Base-by-base conservation (phyloP, 2,329 filamentous ascomycete species). In the Karstenula rhodostoma region DNA sequence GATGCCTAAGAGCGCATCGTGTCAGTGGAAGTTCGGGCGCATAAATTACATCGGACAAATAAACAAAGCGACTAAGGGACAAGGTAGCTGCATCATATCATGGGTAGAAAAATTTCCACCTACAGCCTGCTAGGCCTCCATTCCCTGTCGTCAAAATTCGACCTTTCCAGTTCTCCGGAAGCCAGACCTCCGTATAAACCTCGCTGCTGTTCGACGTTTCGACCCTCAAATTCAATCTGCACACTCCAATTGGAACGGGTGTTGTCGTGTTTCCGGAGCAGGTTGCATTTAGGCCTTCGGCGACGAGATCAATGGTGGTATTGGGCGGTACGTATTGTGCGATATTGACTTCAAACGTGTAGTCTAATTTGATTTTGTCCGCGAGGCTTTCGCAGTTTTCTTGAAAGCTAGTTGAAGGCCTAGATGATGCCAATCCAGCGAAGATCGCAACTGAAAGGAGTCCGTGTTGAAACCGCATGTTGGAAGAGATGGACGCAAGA, bases 111-210 rank as follows among this genome's bases (percentile, higher is more conserved):
- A 8, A 1, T 29, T 7, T 37, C 8, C 4, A 73, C 77, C 47
- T 68, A 67, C 77, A 79, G 23, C 76, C 77, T 32, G 59, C 61
- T 0, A 76, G 42, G 3, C 77, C 77, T 19, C 76, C 76, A 64
- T 78, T 79, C 8, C 75, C 76, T 2, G 66, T 72, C 29, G 66
- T 69, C 49, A 78, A 56, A 56, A 75, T 73, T 17, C 77, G 66
- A 2, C 76, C 75, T 29, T 69, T 74, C 77, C 77, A 79, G 22
- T 74, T 73, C 10, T 68, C 67, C 7, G 78, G 78, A 25, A 80
- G 65, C 78, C 78, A 80, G 12, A 73, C 72, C 64, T 80, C 78
- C 53, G 78, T 64, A 13, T 65, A 69, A 27, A 78, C 74, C 17
- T 72, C 74, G 43, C 70, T 75, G 33, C 66, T 62, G 19, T 69